A percentile compares a stretch with the other conserved stretches of the same genome.
These are phyloP conservation scores for Metschnikowia vanudenii DNA, from an alignment of 805 yeast species.

Conservation along the genomic window DNA sequence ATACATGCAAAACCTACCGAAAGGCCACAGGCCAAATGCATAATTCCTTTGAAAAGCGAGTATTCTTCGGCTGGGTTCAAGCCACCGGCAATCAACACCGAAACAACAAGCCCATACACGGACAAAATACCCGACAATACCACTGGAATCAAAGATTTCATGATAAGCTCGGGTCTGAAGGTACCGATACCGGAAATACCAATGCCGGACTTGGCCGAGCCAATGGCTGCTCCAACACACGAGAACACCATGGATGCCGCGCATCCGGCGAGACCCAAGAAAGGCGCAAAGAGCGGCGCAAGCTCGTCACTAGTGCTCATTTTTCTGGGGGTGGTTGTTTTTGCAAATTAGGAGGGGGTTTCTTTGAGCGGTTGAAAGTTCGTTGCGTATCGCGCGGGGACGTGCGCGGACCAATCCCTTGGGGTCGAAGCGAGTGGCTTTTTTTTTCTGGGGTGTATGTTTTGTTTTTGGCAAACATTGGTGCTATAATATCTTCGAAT, in stretches of 20 bases:
- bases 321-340: not conserved
- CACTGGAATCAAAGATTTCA: conserved; percentile 94
- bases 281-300: conserved; percentile 92
- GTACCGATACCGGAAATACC: conserved; percentile 99
- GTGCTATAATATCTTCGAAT: too few relatives aligned
- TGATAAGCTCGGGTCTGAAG: conserved; percentile 93
- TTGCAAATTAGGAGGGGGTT: not conserved
- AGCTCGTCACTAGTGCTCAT: conserved; percentile 51
- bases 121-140: conserved; percentile 98
- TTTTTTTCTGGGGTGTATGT: too few relatives aligned
- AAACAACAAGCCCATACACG: conserved; percentile 94
- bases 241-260: conserved; percentile 88
- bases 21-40: conserved; percentile 95
- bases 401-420: too few relatives aligned
- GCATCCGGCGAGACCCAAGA: conserved; percentile 97
- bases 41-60: conserved; percentile 91
- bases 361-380: not conserved
- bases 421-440: too few relatives aligned
- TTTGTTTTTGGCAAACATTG: too few relatives aligned
- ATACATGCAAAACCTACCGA: conserved; percentile 96
- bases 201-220: conserved; percentile 96
- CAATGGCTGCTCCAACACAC: conserved; percentile 98
- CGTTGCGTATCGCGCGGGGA: not conserved
- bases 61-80: conserved; percentile 75
- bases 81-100: conserved; percentile 92